Evolutionary conservation across 2,329 filamentous ascomycete species (phyloP).

Genomic region (Herpotrichia juniperi): DNA sequence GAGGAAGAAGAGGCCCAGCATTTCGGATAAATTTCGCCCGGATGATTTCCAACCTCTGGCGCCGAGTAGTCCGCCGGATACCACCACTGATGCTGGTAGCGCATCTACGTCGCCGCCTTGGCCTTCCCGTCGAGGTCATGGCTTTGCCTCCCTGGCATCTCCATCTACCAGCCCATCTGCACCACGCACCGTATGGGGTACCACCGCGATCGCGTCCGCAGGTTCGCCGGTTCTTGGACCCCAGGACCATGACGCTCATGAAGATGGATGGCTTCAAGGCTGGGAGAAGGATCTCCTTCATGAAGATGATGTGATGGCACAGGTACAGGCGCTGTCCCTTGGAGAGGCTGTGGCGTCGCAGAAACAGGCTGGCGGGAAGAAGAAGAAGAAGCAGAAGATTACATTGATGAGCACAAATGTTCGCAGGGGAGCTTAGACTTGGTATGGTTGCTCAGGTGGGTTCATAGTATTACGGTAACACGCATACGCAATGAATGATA

Average conservation of each 20-base stretch:
- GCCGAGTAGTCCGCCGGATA: constrained; percentile 31
- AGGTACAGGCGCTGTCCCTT: constrained; percentile 51
- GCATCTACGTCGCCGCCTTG: constrained; percentile 56
- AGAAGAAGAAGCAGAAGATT: constrained; percentile 72
- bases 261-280: constrained; percentile 87
- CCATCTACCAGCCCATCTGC: constrained; percentile 82
- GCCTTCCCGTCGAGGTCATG: constrained; percentile 59
- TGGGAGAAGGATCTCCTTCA: constrained; percentile 81
- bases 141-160: constrained; percentile 72
- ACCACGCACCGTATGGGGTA: constrained; percentile 91
- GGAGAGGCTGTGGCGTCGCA: constrained; percentile 32
- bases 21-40: constrained; percentile 59
- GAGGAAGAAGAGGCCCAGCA: constrained; percentile 63
- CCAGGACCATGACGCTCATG: constrained; percentile 48
- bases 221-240: constrained; percentile 62
- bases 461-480: constrained; percentile 6
- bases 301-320: constrained; percentile 57
- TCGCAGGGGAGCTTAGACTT: constrained; percentile 58
- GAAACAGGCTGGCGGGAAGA: constrained; percentile 55
- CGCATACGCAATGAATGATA: neutral
- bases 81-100: constrained; percentile 37
- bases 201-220: constrained; percentile 64
- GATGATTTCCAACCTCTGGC: constrained; percentile 53
- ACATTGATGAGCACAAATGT: constrained; percentile 71
- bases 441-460: neutral